A percentile compares a stretch with the other conserved stretches of the same genome.
Evolutionary conservation across 2,329 filamentous ascomycete genomes (phyloP).

Genomic region (Trichophyton equinum): DNA sequence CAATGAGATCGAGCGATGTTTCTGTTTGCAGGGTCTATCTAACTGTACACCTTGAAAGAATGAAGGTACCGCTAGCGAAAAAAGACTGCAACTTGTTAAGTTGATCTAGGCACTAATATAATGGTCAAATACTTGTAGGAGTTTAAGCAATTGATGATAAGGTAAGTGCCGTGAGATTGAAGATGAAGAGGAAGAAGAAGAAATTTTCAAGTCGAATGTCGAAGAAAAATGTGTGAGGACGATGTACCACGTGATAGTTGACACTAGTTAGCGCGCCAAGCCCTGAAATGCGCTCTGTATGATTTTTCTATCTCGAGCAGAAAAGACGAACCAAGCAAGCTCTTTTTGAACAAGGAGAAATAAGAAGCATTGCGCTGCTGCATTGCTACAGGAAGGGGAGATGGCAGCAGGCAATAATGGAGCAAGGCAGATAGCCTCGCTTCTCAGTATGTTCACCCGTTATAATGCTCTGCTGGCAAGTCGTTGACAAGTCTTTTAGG

Average conservation of each 20-base stretch:
- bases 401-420: conserved; percentile 33
- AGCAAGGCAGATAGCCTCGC: conserved; percentile 28
- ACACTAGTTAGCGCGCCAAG: conserved; percentile 19
- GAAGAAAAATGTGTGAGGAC: conserved; percentile 13
- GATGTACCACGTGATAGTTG: neutral
- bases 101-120: conserved; percentile 72
- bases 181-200: conserved; percentile 19
- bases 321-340: neutral
- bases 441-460: conserved; percentile 25
- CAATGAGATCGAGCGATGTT: neutral
- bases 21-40: conserved; percentile 91
- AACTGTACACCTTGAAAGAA: conserved; percentile 70
- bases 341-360: conserved; percentile 5
- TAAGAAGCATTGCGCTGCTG: neutral
- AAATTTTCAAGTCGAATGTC: conserved; percentile 21
- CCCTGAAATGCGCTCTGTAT: neutral
- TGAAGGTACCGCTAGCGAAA: conserved; percentile 97
- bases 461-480: neutral
- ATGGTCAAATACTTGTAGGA: conserved; percentile 79
- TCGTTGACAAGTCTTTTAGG: conserved; percentile 12
- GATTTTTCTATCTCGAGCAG: conserved; percentile 6
- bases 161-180: conserved; percentile 57
- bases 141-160: conserved; percentile 80
- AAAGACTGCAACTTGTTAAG: conserved; percentile 54
- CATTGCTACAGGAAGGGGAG: conserved; percentile 13